Evolutionary conservation across 2,329 filamentous ascomycete genomes (phyloP).

Genomic region (Arthroderma uncinatum): DNA sequence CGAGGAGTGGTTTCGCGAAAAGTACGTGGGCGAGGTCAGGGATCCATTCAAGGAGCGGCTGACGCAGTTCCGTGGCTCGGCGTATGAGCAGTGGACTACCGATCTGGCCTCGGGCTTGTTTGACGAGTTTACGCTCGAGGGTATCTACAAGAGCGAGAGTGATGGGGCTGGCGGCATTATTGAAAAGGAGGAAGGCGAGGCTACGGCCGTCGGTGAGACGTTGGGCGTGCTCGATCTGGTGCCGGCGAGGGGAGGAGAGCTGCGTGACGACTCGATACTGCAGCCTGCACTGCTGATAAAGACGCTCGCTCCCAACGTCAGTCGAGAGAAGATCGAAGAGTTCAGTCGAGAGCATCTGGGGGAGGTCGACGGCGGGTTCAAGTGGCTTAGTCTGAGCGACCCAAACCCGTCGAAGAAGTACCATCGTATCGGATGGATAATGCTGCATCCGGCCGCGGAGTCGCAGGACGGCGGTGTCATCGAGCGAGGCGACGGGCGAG

Average conservation of each 20-base stretch:
- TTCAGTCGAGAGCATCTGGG: slow-evolving; percentile 93
- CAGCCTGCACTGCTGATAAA: slow-evolving; percentile 95
- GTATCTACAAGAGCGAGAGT: slow-evolving; percentile 83
- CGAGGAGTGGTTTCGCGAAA: slow-evolving; percentile 96
- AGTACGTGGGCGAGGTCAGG: slow-evolving; percentile 75
- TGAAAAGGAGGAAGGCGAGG: slow-evolving; percentile 93
- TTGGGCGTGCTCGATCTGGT: slow-evolving; percentile 85
- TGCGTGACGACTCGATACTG: slow-evolving; percentile 76
- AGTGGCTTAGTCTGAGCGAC: slow-evolving; percentile 90
- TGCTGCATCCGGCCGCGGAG: slow-evolving; percentile 60
- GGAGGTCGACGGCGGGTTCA: slow-evolving; percentile 82
- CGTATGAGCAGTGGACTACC: slow-evolving; percentile 78
- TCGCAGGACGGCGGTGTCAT: slow-evolving; percentile 54
- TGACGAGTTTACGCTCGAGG: slow-evolving; percentile 89
- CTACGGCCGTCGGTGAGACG: slow-evolving; percentile 81
- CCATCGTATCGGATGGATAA: slow-evolving; percentile 96
- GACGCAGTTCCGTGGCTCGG: slow-evolving; percentile 64
- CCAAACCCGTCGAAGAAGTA: slow-evolving; percentile 95
- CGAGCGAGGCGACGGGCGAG: slow-evolving; percentile 62
- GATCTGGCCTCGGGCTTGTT: slow-evolving; percentile 78
- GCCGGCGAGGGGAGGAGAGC: slow-evolving; percentile 69
- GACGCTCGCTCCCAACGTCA: slow-evolving; percentile 93
- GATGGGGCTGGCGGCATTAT: slow-evolving; percentile 74
- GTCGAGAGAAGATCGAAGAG: slow-evolving; percentile 79
- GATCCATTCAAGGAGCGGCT: slow-evolving; percentile 64